These are phyloP conservation scores for Jaltomata sinuosa DNA, from an alignment of 257 asterid species.

Conservation along the genomic window DNA sequence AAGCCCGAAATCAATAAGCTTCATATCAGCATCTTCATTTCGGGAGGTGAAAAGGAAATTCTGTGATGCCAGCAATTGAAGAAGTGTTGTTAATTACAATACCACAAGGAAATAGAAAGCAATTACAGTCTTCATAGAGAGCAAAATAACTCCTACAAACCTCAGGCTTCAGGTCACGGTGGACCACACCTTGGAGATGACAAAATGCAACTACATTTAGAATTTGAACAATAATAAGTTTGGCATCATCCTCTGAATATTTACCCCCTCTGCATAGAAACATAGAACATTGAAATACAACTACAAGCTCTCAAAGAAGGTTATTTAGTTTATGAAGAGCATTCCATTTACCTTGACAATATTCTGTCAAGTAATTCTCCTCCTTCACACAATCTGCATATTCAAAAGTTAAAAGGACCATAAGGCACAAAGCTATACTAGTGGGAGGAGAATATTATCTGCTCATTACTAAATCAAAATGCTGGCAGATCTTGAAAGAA, in stretches of 20 bases:
- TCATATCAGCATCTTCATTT: constrained; percentile 90
- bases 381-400: constrained; percentile 91
- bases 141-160: constrained; percentile 19
- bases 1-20: constrained; percentile 95
- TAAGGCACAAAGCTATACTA: neutral
- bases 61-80: constrained; percentile 30
- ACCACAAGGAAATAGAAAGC: neutral
- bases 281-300: constrained; percentile 16
- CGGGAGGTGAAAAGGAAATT: constrained; percentile 79
- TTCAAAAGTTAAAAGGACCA: constrained; percentile 18
- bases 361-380: constrained; percentile 92
- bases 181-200: constrained; percentile 98
- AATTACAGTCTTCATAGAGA: neutral
- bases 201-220: constrained; percentile 91
- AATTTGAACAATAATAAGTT: constrained; percentile 77
- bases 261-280: constrained; percentile 78
- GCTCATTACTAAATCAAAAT: neutral
- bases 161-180: constrained; percentile 99
- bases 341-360: constrained; percentile 57
- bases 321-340: neutral
- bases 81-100: constrained; percentile 4
- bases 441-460: neutral
- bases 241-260: constrained; percentile 91
- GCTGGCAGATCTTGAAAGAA: neutral
- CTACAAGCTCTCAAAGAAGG: constrained; percentile 5